These are phyloP conservation scores for Aspergillus neotritici DNA, from an alignment of 2,329 filamentous ascomycete species.

Conservation along the genomic window DNA sequence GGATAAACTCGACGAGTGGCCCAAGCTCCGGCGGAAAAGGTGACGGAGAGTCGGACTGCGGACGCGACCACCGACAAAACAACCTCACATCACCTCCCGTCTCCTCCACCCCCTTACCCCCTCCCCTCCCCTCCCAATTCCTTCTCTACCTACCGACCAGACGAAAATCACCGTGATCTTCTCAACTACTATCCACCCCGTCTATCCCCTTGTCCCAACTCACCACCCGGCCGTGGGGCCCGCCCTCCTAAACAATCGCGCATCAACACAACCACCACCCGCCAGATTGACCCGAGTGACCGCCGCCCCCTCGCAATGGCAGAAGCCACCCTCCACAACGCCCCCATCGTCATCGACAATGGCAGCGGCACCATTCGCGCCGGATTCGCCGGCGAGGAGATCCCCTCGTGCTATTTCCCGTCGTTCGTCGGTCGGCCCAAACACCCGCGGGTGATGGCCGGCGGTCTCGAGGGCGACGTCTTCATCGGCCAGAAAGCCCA, in stretches of 20 bases:
- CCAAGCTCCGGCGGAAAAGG: slow-evolving; percentile 33
- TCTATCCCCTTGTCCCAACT: no score
- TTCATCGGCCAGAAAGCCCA: slow-evolving; percentile 93
- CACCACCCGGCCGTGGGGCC: slow-evolving; percentile 25
- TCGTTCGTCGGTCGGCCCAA: slow-evolving; percentile 96
- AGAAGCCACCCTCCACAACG: slow-evolving; percentile 77
- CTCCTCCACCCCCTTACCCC: slow-evolving; percentile 4
- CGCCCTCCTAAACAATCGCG: slow-evolving; percentile 19
- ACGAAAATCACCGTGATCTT: neutral
- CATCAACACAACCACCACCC: slow-evolving; percentile 16
- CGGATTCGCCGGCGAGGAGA: slow-evolving; percentile 91
- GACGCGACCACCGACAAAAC: slow-evolving; percentile 16
- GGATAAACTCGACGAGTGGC: slow-evolving; percentile 20
- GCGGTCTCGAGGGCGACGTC: slow-evolving; percentile 89
- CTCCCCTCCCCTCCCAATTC: slow-evolving; percentile 13
- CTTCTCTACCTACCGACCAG: neutral
- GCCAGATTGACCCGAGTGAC: slow-evolving; percentile 5
- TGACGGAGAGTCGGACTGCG: slow-evolving; percentile 3
- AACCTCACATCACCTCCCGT: slow-evolving; percentile 7
- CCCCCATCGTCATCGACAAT: slow-evolving; percentile 97
- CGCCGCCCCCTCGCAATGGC: slow-evolving; percentile 45
- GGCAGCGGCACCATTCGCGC: slow-evolving; percentile 96
- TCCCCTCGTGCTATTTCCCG: slow-evolving; percentile 94
- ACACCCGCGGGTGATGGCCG: slow-evolving; percentile 89
- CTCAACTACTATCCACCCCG: neutral